phyloP scores from a whole-genome alignment of 129 eudicot genomes.

The Artemisia argyi region DNA sequence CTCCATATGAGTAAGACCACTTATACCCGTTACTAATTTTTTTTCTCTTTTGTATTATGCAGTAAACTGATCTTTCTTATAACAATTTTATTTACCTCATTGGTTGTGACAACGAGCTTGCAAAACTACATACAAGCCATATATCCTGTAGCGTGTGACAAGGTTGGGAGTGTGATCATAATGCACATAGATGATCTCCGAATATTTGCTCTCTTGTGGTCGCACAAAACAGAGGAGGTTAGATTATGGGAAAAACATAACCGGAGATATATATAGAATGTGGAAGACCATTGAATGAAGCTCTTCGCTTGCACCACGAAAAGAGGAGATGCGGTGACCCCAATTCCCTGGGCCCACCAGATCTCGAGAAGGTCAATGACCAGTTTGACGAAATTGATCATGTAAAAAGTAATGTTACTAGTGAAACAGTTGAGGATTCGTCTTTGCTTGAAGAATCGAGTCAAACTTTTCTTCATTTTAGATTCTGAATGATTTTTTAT shows the following conservation, averaged over 20 bases:
- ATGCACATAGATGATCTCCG: slow-evolving; percentile 90
- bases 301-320: too few relatives aligned
- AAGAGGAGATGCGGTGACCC: too few relatives aligned
- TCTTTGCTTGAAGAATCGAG: too few relatives aligned
- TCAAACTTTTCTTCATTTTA: too few relatives aligned
- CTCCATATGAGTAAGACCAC: slow-evolving; percentile 84
- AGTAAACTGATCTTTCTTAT: slow-evolving; percentile 4
- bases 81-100: slow-evolving; percentile 62
- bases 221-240: slow-evolving; percentile 95
- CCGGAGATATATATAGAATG: too few relatives aligned
- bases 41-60: background rate
- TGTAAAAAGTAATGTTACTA: too few relatives aligned
- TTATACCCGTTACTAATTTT: background rate
- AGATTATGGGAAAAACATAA: slow-evolving; percentile 55
- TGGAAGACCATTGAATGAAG: too few relatives aligned
- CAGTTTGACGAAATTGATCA: too few relatives aligned
- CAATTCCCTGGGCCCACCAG: too few relatives aligned
- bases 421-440: too few relatives aligned
- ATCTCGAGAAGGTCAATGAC: too few relatives aligned
- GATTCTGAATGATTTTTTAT: too few relatives aligned
- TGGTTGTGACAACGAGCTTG: slow-evolving; percentile 91
- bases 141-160: slow-evolving; percentile 92
- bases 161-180: slow-evolving; percentile 91
- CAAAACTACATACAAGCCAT: slow-evolving; percentile 84
- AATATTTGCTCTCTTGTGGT: slow-evolving; percentile 78